Base-by-base conservation (phyloP, 441 rosid species). In the Manihot esculenta region DNA sequence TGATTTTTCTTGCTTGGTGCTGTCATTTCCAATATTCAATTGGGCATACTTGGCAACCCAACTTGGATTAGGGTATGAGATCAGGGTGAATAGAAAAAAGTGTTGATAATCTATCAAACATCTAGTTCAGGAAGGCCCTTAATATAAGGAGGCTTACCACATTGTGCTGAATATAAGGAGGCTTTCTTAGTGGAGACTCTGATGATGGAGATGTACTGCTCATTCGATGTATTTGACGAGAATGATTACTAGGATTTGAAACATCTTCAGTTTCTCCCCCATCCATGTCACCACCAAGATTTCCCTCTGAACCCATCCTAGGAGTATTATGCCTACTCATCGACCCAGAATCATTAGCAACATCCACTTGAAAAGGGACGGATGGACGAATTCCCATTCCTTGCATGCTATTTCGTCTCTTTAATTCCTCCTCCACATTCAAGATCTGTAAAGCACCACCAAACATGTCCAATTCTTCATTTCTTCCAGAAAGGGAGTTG, bases 401-500 rank as follows among this genome's bases (percentile, higher is more conserved):
- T 75, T 76, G 93, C 18, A 63, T 8, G 64, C 64, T 79, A 78
- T 72, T 72, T 38, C 89, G 80, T 72, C 94, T 78, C 93, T 89
- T 89, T 64, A 92, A 68, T 82, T 92, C 97, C 82, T 92, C 97
- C 84, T 94, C 97, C 20, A 81, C 89, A 76, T 77, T 90, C 86
- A 92, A 82, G 26, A 90, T 86, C 99, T 90, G 84, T 30, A 56
- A 71, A 61, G 20, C 41, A 71, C 45, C 69, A 56, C 67, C 59
- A 23, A 74, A 64, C 18, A 54, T 62, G 30, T 62, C 61, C 64
- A 53, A 27, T 58, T 14, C 30, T 35, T 35, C 69, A 59, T 27
- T 38, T 49, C 35, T 30, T 70, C 13, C 56, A 60, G 38, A 17
- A 26, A 6, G 20, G 59, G 49, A 26, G 51, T 12, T 10, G 18